Evolutionary conservation across 2,329 filamentous ascomycete species (phyloP).

Genomic region (Ceratocystis variospora): DNA sequence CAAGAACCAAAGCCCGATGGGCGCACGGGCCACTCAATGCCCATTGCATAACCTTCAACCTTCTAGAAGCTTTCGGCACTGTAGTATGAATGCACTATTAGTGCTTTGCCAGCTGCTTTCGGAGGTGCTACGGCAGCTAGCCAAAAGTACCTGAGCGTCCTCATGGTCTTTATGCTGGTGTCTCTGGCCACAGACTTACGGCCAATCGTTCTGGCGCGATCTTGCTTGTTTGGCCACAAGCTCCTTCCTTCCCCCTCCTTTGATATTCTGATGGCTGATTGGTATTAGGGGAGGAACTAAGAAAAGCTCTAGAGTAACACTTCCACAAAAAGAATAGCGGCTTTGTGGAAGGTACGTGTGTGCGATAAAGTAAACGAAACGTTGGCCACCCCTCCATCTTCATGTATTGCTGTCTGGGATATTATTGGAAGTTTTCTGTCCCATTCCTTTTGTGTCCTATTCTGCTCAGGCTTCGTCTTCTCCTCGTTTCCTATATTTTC

Average conservation of each 20-base stretch:
- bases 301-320: not conserved
- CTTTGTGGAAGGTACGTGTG: no score
- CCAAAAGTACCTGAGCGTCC: not conserved
- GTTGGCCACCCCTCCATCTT: not conserved
- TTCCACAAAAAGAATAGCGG: not conserved
- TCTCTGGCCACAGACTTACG: not conserved
- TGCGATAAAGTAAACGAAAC: no score
- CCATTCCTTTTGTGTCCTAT: not conserved
- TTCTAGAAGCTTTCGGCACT: slow-evolving; percentile 15
- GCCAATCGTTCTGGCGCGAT: not conserved
- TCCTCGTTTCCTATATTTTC: not conserved
- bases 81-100: slow-evolving; percentile 1
- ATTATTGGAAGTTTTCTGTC: not conserved
- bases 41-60: slow-evolving; percentile 1
- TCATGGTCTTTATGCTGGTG: not conserved
- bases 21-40: slow-evolving; percentile 1
- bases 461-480: not conserved
- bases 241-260: not conserved
- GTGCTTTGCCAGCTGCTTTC: not conserved
- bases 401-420: not conserved
- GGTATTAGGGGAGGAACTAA: not conserved
- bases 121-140: not conserved
- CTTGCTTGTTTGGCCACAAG: not conserved
- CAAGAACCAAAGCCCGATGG: not conserved
- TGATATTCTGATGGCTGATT: not conserved